These are phyloP conservation scores for Amphirosellinia nigrospora DNA, from an alignment of 495 filamentous ascomycete species.

Conservation along the genomic window DNA sequence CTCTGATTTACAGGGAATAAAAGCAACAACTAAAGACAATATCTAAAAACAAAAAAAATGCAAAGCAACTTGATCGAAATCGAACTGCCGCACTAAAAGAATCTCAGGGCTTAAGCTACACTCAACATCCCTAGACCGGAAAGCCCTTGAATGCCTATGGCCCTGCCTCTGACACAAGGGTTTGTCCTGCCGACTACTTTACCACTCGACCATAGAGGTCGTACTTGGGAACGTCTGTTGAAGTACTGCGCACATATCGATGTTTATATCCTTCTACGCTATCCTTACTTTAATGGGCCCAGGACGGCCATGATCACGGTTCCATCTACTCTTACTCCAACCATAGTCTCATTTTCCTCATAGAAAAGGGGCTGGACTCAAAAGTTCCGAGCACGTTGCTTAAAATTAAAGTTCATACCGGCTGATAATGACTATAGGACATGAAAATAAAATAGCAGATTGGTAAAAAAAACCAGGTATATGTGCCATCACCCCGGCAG, in stretches of 20 bases:
- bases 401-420: not conserved
- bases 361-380: not conserved
- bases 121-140: conserved; percentile 9
- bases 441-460: not conserved
- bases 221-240: conserved; percentile 4
- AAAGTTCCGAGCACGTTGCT: not conserved
- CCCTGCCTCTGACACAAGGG: conserved; percentile 10
- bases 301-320: not conserved
- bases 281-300: not conserved
- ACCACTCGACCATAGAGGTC: not conserved
- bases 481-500: not conserved
- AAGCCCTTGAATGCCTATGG: conserved; percentile 9
- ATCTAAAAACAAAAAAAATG: not conserved
- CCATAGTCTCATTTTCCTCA: not conserved
- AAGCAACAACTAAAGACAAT: too few species aligned
- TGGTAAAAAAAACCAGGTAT: not conserved
- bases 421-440: not conserved
- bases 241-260: not conserved
- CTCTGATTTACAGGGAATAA: too few species aligned
- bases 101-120: not conserved
- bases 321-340: not conserved
- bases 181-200: conserved; percentile 8
- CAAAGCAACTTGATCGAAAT: not conserved
- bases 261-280: not conserved
- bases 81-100: not conserved